Evolutionary conservation across 345 rosid species (phyloP).

Genomic region (Acer saccharum): DNA sequence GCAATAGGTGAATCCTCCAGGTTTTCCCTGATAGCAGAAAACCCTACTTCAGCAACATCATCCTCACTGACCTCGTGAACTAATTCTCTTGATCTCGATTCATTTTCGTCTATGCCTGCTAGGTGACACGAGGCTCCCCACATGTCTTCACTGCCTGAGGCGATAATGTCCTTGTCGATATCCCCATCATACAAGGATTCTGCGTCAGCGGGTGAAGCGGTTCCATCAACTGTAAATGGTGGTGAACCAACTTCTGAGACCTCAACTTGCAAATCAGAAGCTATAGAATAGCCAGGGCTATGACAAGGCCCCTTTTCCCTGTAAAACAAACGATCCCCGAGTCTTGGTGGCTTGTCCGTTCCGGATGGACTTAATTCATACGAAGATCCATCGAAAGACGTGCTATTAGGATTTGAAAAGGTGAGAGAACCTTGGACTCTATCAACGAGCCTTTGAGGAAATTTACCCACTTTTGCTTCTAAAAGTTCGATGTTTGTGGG

Average conservation of each 20-base stretch:
- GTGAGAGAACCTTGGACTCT: conserved; percentile 28
- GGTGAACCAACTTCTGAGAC: conserved; percentile 87
- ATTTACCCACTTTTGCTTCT: conserved; percentile 25
- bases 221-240: conserved; percentile 52
- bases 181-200: conserved; percentile 64
- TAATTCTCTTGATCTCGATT: conserved; percentile 19
- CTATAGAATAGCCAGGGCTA: conserved; percentile 62
- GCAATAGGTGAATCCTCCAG: conserved; percentile 15
- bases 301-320: conserved; percentile 39
- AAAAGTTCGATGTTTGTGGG: conserved; percentile 23
- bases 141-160: conserved; percentile 42
- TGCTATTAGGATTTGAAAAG: conserved; percentile 43
- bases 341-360: conserved; percentile 36
- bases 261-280: conserved; percentile 95
- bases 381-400: conserved; percentile 21
- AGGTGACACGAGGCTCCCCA: conserved; percentile 49
- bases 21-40: conserved; percentile 19
- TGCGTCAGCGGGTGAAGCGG: conserved; percentile 54
- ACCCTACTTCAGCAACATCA: conserved; percentile 5
- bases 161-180: conserved; percentile 37
- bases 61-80: conserved; percentile 23
- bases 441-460: conserved; percentile 23
- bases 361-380: conserved; percentile 44
- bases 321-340: conserved; percentile 46
- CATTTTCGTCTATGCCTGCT: conserved; percentile 28